Evolutionary conservation across 108 stramenopile genomes (phyloP).

Genomic region (Cyclotella cryptica): DNA sequence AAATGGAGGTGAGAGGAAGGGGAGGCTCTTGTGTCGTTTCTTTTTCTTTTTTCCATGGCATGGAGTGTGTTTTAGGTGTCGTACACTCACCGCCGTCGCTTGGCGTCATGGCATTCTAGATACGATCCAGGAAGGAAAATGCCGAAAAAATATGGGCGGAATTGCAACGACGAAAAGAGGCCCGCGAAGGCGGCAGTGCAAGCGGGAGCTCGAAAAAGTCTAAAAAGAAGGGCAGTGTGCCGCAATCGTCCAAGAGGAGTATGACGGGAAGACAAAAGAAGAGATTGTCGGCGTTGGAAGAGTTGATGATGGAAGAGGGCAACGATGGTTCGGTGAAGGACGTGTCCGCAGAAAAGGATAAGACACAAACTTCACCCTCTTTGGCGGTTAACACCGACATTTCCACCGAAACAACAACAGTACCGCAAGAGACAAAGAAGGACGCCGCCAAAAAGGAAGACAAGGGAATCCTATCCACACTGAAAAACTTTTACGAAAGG

Average conservation of each 20-base stretch:
- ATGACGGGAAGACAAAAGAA: slow-evolving; percentile 71
- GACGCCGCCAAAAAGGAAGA: slow-evolving; percentile 20
- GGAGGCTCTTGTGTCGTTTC: no score
- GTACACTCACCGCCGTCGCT: neutral
- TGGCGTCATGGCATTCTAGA: slow-evolving; percentile 5
- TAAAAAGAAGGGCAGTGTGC: slow-evolving; percentile 22
- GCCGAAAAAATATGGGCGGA: slow-evolving; percentile 86
- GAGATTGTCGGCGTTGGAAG: slow-evolving; percentile 71
- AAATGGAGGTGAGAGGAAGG: slow-evolving; percentile 59
- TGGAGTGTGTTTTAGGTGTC: no score
- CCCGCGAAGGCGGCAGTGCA: slow-evolving; percentile 20
- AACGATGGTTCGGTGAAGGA: neutral
- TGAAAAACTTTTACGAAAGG: slow-evolving; percentile 78
- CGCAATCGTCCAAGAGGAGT: slow-evolving; percentile 55
- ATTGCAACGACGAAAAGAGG: slow-evolving; percentile 64
- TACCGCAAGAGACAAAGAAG: neutral
- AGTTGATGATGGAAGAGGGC: slow-evolving; percentile 67
- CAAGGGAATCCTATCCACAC: slow-evolving; percentile 64
- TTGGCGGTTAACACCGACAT: no score
- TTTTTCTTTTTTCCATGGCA: slow-evolving; percentile 11
- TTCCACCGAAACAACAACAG: neutral
- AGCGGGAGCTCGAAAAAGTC: slow-evolving; percentile 14
- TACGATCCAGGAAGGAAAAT: slow-evolving; percentile 65
- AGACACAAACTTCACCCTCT: no score
- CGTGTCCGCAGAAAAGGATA: neutral